A percentile compares a stretch with the other conserved stretches of the same genome.
Evolutionary conservation across 2,329 filamentous ascomycete species (phyloP).

Genomic region (Talaromyces sp.): DNA sequence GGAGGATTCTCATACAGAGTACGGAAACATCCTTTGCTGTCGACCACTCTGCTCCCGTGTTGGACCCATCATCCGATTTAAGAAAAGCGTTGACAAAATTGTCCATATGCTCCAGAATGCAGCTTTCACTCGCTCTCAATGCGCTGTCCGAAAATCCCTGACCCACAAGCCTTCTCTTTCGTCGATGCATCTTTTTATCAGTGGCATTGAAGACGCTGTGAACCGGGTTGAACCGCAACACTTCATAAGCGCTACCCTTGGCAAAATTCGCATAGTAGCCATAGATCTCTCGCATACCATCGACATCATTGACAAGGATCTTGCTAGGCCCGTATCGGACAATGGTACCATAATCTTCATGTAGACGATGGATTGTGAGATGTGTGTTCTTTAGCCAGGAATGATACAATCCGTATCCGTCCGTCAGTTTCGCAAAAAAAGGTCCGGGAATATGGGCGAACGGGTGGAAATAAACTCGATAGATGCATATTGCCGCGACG

Average conservation of each 20-base stretch:
- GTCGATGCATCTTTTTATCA: slow-evolving; percentile 4
- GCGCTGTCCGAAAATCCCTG: slow-evolving; percentile 8
- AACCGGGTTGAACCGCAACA: slow-evolving; percentile 2
- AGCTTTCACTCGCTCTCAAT: slow-evolving; percentile 6
- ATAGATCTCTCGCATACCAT: slow-evolving; percentile 6
- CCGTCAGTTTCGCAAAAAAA: slow-evolving; percentile 3
- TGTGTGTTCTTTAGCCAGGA: slow-evolving; percentile 7
- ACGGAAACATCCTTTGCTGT: slow-evolving; percentile 1
- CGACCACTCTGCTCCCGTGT: background rate
- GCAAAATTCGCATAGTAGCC: slow-evolving; percentile 1
- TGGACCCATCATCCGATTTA: background rate
- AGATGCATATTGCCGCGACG: background rate
- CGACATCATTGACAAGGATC: slow-evolving; percentile 4
- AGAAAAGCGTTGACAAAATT: background rate
- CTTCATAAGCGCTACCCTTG: slow-evolving; percentile 1
- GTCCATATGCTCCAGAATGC: slow-evolving; percentile 4
- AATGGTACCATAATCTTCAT: slow-evolving; percentile 2
- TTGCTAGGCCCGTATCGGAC: slow-evolving; percentile 3
- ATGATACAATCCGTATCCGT: slow-evolving; percentile 6
- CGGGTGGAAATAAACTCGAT: slow-evolving; percentile 7
- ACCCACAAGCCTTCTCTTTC: slow-evolving; percentile 6
- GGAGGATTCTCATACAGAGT: background rate
- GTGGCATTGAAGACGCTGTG: slow-evolving; percentile 6
- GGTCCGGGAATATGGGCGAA: slow-evolving; percentile 5
- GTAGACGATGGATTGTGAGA: slow-evolving; percentile 1